phyloP scores from a whole-genome alignment of 2,329 filamentous ascomycete species.

The Xylaria sp. region DNA sequence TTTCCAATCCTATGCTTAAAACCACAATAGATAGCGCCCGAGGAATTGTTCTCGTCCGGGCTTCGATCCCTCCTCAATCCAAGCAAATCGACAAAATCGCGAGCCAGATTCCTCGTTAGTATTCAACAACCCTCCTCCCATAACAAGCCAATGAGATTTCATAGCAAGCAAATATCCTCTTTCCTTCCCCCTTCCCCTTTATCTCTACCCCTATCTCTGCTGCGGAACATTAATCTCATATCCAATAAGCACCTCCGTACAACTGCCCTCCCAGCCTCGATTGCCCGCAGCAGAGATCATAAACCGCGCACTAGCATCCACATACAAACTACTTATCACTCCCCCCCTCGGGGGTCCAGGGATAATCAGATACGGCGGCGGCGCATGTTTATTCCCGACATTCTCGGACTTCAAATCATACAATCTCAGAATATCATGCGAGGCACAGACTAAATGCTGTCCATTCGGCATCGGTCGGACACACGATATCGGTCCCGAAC shows the following conservation, averaged over 20 bases:
- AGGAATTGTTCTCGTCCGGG: not conserved
- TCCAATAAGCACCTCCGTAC: slow-evolving; percentile 88
- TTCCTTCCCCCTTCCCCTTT: not conserved
- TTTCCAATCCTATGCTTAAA: not conserved
- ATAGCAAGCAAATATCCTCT: no score
- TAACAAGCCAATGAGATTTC: no score
- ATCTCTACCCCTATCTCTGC: not conserved
- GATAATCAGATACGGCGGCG: slow-evolving; percentile 94
- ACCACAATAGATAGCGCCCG: not conserved
- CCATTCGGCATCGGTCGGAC: slow-evolving; percentile 92
- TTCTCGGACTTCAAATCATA: slow-evolving; percentile 81
- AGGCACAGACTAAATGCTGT: slow-evolving; percentile 89
- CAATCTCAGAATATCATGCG: slow-evolving; percentile 88
- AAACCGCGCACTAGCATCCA: slow-evolving; percentile 86
- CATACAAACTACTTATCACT: slow-evolving; percentile 82
- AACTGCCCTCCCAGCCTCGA: slow-evolving; percentile 89
- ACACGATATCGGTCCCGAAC: slow-evolving; percentile 87
- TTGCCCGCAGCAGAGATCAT: slow-evolving; percentile 94
- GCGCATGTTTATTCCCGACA: slow-evolving; percentile 70
- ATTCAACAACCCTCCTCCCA: no score
- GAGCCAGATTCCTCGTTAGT: no score
- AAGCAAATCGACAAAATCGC: no score
- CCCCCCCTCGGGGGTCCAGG: slow-evolving; percentile 84
- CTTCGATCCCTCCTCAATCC: no score
- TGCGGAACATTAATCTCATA: slow-evolving; percentile 78